Evolutionary conservation across 352 stramenopile species (phyloP).

Genomic region (Globisporangium camurandrum): DNA sequence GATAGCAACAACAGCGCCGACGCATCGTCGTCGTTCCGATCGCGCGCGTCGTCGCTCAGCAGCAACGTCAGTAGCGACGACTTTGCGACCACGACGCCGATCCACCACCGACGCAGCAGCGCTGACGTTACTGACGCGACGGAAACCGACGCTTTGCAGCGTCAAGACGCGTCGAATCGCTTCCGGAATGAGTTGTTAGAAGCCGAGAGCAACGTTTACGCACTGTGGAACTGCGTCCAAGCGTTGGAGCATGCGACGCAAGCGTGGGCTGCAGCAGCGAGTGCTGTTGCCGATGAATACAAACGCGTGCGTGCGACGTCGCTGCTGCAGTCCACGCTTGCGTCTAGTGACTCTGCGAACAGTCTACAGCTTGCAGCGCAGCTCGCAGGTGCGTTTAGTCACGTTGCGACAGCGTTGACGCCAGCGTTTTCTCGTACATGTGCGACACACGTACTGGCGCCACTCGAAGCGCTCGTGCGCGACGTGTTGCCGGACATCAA

Average conservation of each 20-base stretch:
- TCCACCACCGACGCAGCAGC: slow-evolving; percentile 46
- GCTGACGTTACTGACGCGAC: slow-evolving; percentile 31
- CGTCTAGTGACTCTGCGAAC: slow-evolving; percentile 1
- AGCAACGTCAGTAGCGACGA: slow-evolving; percentile 11
- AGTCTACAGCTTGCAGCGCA: slow-evolving; percentile 10
- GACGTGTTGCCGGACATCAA: slow-evolving; percentile 65
- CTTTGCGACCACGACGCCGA: slow-evolving; percentile 49
- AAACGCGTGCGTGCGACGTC: slow-evolving; percentile 47
- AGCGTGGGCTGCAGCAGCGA: slow-evolving; percentile 45
- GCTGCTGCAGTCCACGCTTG: slow-evolving; percentile 25
- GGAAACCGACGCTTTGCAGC: background rate
- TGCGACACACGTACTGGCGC: slow-evolving; percentile 31
- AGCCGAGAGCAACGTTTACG: slow-evolving; percentile 59
- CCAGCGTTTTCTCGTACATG: slow-evolving; percentile 36
- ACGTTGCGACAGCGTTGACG: slow-evolving; percentile 28
- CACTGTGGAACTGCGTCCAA: slow-evolving; percentile 66
- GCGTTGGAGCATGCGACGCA: slow-evolving; percentile 55
- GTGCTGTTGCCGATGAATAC: slow-evolving; percentile 56
- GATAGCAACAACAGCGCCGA: background rate
- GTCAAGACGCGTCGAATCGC: slow-evolving; percentile 26
- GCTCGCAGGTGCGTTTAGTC: slow-evolving; percentile 21
- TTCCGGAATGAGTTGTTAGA: slow-evolving; percentile 76
- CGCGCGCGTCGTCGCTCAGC: slow-evolving; percentile 12
- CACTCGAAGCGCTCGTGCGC: slow-evolving; percentile 31
- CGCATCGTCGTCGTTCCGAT: slow-evolving; percentile 4